Evolutionary conservation across 305 asterid genomes (phyloP).

Genomic region (Fraxinus greggii): DNA sequence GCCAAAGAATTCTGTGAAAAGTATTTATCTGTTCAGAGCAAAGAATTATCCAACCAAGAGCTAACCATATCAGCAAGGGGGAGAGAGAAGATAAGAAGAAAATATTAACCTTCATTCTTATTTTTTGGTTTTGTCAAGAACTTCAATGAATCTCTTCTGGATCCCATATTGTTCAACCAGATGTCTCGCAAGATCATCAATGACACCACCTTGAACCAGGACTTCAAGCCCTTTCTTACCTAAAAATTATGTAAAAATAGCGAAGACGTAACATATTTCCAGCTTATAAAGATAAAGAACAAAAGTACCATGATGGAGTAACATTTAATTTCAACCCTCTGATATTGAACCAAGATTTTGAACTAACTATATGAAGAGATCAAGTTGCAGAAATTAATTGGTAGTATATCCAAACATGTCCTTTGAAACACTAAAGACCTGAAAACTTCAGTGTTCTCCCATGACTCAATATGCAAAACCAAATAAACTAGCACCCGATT

Average conservation of each 20-base stretch:
- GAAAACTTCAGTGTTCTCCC: background rate
- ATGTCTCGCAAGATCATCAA: conserved; percentile 82
- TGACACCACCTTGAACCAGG: conserved; percentile 91
- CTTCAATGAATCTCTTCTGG: conserved; percentile 87
- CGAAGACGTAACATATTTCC: background rate
- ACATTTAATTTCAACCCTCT: background rate
- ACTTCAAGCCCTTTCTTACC: conserved; percentile 95
- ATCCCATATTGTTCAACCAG: conserved; percentile 79
- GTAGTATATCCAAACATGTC: background rate
- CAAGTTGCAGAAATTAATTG: background rate
- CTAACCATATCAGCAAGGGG: background rate
- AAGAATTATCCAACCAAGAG: background rate
- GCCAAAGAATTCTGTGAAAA: background rate
- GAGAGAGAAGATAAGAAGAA: background rate
- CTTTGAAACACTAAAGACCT: background rate
- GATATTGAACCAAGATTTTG: background rate
- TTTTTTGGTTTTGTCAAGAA: conserved; percentile 81
- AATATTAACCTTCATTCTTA: conserved; percentile 40
- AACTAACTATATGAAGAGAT: background rate
- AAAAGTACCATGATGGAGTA: background rate
- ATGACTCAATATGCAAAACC: background rate
- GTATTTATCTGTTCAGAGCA: background rate
- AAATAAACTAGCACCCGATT: background rate
- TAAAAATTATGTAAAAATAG: conserved; percentile 19
- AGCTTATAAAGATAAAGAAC: conserved; percentile 1